Evolutionary conservation across 2,329 filamentous ascomycete species (phyloP), one percentile per base, ranked within the genome.

Genomic region (Uncinocarpus reesii): DNA sequence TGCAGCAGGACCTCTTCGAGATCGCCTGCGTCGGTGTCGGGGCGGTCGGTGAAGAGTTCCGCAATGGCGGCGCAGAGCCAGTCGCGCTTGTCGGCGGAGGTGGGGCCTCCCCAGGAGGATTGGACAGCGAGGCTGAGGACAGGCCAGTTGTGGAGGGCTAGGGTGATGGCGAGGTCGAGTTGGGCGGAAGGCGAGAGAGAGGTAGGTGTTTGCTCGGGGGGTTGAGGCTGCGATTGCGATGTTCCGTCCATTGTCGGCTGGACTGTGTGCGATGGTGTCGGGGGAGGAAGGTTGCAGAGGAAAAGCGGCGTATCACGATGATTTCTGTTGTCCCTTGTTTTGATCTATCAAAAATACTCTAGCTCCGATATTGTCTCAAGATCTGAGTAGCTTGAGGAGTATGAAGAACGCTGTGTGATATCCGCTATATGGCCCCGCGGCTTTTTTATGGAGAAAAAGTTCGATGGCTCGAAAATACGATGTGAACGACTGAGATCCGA

Each of bases 31-130:
- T 95, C 84, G 8, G 85, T 80, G 48, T 79, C 72, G 1, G 79
- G 73, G 2, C 72, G 68, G 8, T 72, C 66, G 15, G 60, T 72
- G 57, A 95, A 83, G 53, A 95, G 79, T 21, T 95, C 86, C 51
- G 82, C 83, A 46, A 96, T 75, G 36, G 84, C 85, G 54, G 88
- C 89, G 44, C 86, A 90, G 60, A 98, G 86, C 90, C 89, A 96
- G 74, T 95, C 90, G 60, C 90, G 84, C 72, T 96, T 96, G 67
- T 93, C 87, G 52, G 75, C 66, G 18, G 81, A 83, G 61, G 87
- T 81, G 34, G 86, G 80, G 1, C 90, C 92, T 59, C 90, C 92
- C 84, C 89, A 95, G 68, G 80, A 75, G 65, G 86, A 87, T 63
- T 85, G 78, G 37, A 95, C 86, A 40, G 92, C 87, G 62, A 95